Conservation (phyloP, 495 filamentous ascomycete genomes). For the Xylaria palmicola region DNA sequence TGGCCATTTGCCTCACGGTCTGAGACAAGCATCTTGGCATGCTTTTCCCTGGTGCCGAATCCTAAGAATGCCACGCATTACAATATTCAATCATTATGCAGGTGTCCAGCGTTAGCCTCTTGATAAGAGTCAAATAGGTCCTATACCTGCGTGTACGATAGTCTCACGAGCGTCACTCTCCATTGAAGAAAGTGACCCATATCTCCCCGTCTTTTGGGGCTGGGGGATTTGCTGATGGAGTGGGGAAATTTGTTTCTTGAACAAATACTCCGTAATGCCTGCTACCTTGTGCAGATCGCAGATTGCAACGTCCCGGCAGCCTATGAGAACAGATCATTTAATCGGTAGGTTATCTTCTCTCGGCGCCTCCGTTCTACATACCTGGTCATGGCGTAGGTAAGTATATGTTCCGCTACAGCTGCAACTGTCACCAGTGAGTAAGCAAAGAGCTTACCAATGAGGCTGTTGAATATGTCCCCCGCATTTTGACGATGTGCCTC, state of each 20-base stretch:
- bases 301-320: background rate
- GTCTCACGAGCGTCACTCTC: background rate
- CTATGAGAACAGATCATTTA: background rate
- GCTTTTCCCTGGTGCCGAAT: background rate
- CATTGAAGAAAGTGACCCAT: background rate
- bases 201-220: background rate
- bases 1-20: background rate
- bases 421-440: no score
- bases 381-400: no score
- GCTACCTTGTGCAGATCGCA: background rate
- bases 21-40: no score
- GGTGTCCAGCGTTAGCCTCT: no score
- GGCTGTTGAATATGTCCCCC: background rate
- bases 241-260: background rate
- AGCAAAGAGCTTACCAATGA: background rate
- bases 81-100: no score
- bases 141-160: no score
- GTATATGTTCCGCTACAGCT: no score
- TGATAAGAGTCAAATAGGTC: no score
- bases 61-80: background rate
- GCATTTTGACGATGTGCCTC: no score
- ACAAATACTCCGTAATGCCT: background rate
- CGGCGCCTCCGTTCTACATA: background rate
- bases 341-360: conserved; percentile 5
- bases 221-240: background rate